Percentiles rank a stretch among this genome's conserved stretches.
phyloP scores from a whole-genome alignment of 148 eudicot genomes.

The Chenopodium berlandieri region DNA sequence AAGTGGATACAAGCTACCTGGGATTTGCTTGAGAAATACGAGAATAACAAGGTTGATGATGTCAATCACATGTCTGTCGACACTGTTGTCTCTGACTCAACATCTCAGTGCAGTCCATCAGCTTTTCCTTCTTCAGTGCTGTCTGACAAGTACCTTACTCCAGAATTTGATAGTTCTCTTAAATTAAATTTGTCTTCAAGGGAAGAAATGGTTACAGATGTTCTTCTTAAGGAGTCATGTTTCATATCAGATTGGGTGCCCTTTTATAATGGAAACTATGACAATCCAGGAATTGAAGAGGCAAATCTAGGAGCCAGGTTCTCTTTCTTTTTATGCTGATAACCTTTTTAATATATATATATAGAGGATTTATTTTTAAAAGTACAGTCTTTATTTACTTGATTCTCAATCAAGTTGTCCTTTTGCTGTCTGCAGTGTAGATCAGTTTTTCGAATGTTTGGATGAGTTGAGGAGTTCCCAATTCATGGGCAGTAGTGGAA shows the following conservation, averaged over 20 bases:
- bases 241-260: slow-evolving; percentile 93
- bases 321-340: slow-evolving; percentile 5
- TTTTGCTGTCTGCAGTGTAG: slow-evolving; percentile 60
- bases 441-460: slow-evolving; percentile 93
- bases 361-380: not conserved
- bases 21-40: slow-evolving; percentile 43
- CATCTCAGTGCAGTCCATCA: slow-evolving; percentile 33
- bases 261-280: slow-evolving; percentile 34
- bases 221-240: slow-evolving; percentile 58
- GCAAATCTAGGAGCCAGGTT: slow-evolving; percentile 96
- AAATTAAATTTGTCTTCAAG: slow-evolving; percentile 26
- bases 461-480: slow-evolving; percentile 85
- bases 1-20: slow-evolving; percentile 52
- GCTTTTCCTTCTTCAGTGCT: slow-evolving; percentile 24
- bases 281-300: slow-evolving; percentile 39
- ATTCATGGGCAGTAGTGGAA: slow-evolving; percentile 84
- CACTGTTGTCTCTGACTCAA: slow-evolving; percentile 28
- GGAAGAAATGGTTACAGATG: slow-evolving; percentile 38
- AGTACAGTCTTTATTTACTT: not conserved
- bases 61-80: slow-evolving; percentile 24
- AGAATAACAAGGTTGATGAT: slow-evolving; percentile 27
- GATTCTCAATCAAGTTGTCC: slow-evolving; percentile 5
- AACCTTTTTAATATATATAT: not conserved
- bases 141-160: slow-evolving; percentile 32
- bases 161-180: slow-evolving; percentile 32